A percentile compares a stretch with the other conserved stretches of the same genome.
phyloP scores from a whole-genome alignment of 352 stramenopile species.

The Chrysophaeum taylorii region DNA sequence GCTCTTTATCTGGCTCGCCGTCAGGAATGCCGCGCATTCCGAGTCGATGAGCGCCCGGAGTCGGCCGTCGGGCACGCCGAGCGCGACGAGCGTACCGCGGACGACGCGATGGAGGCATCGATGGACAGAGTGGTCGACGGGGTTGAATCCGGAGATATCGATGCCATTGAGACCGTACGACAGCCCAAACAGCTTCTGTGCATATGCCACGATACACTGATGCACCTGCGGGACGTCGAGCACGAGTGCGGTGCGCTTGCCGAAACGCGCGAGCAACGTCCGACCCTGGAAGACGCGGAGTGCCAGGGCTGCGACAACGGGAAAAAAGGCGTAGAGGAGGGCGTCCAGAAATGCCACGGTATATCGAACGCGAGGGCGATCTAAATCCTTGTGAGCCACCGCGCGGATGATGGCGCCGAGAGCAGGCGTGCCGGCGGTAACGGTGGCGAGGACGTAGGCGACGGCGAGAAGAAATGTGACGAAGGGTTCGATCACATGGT shows the following conservation, averaged over 20 bases:
- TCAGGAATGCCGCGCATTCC: conserved; percentile 22
- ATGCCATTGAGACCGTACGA: conserved; percentile 25
- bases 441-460: conserved; percentile 28
- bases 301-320: conserved; percentile 6
- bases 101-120: conserved; percentile 28
- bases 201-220: conserved; percentile 27
- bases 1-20: conserved; percentile 25
- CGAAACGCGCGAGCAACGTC: conserved; percentile 21
- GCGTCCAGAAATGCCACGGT: conserved; percentile 21
- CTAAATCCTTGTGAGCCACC: too few relatives aligned
- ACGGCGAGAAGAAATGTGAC: conserved; percentile 17
- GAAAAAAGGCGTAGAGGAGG: conserved; percentile 25
- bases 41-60: conserved; percentile 24
- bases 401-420: background rate
- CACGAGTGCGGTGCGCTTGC: conserved; percentile 27
- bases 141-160: conserved; percentile 28
- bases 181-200: conserved; percentile 29
- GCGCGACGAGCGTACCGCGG: conserved; percentile 27
- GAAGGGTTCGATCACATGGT: conserved; percentile 25
- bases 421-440: conserved; percentile 22
- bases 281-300: conserved; percentile 11
- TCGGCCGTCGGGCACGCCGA: conserved; percentile 29
- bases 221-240: conserved; percentile 31
- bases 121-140: conserved; percentile 33
- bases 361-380: too few relatives aligned